phyloP scores from a whole-genome alignment of 805 yeast genomes.

The Candida dajiaensis region DNA sequence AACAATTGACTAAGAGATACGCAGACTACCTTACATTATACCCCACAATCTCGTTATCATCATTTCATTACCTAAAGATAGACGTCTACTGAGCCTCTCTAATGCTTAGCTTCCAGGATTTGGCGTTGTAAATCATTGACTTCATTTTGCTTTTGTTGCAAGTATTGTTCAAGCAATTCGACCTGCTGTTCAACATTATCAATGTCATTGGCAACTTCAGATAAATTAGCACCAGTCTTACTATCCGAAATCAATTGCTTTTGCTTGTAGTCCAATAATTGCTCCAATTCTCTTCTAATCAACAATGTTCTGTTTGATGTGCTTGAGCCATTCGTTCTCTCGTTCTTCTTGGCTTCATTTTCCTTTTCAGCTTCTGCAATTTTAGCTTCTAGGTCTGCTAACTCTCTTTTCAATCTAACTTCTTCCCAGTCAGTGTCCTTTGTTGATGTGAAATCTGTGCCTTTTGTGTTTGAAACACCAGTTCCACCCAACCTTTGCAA shows the following conservation, averaged over 20 bases:
- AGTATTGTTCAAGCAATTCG: conserved; percentile 60
- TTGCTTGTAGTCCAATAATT: conserved; percentile 73
- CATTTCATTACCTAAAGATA: neutral
- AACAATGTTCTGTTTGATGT: conserved; percentile 23
- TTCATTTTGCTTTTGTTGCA: conserved; percentile 55
- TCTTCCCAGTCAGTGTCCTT: conserved; percentile 90
- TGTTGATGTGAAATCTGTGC: conserved; percentile 66
- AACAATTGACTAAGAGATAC: too few relatives aligned
- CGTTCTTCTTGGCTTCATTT: conserved; percentile 31
- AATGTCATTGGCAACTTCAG: conserved; percentile 54
- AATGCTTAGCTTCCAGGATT: conserved; percentile 23
- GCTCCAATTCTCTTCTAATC: conserved; percentile 67
- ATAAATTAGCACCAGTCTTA: conserved; percentile 29
- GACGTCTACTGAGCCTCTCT: neutral
- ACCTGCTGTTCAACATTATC: conserved; percentile 76
- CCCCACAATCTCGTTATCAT: neutral
- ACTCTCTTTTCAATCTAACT: conserved; percentile 72
- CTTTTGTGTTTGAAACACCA: conserved; percentile 31
- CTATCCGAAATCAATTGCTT: conserved; percentile 40
- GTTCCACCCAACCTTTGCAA: conserved; percentile 51
- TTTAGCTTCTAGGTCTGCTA: conserved; percentile 66
- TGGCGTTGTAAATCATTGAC: conserved; percentile 43
- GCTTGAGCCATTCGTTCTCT: conserved; percentile 22
- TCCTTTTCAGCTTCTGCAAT: conserved; percentile 51
- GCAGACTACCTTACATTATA: neutral